These are phyloP conservation scores for Colletotrichum eleusines DNA, from an alignment of 2,329 filamentous ascomycete genomes.

Conservation along the genomic window DNA sequence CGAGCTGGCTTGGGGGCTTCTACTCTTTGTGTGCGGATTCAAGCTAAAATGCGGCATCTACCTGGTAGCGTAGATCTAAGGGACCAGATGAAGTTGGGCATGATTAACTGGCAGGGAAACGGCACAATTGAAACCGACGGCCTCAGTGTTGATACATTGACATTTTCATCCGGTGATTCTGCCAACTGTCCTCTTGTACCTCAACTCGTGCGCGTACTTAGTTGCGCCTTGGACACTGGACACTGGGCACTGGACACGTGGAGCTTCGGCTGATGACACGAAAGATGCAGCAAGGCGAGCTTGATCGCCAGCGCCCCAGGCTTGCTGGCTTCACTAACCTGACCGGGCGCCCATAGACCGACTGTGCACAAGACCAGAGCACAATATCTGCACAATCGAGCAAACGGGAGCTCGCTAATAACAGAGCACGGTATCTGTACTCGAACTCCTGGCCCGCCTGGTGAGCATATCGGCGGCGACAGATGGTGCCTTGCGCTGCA, in stretches of 20 bases:
- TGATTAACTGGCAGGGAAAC: slow-evolving; percentile 23
- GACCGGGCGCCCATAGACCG: neutral
- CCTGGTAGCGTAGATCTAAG: neutral
- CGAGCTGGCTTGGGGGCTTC: slow-evolving; percentile 4
- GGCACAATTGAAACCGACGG: neutral
- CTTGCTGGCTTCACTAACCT: neutral
- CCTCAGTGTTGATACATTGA: neutral
- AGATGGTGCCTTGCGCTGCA: no score
- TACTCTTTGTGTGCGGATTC: neutral
- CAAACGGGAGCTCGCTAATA: neutral
- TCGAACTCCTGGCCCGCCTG: neutral
- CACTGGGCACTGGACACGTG: neutral
- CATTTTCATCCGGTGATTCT: neutral
- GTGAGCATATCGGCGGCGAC: neutral
- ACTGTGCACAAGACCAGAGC: neutral
- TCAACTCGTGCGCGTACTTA: neutral
- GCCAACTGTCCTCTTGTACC: neutral
- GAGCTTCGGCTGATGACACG: neutral
- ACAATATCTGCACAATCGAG: neutral
- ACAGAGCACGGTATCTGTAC: neutral
- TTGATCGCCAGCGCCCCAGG: neutral
- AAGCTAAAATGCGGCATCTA: neutral
- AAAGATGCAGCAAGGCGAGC: neutral
- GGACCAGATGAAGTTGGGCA: neutral
- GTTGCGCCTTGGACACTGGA: neutral